Evolutionary conservation across 306 rosid species (phyloP).

Genomic region (Glycine latifolia): DNA sequence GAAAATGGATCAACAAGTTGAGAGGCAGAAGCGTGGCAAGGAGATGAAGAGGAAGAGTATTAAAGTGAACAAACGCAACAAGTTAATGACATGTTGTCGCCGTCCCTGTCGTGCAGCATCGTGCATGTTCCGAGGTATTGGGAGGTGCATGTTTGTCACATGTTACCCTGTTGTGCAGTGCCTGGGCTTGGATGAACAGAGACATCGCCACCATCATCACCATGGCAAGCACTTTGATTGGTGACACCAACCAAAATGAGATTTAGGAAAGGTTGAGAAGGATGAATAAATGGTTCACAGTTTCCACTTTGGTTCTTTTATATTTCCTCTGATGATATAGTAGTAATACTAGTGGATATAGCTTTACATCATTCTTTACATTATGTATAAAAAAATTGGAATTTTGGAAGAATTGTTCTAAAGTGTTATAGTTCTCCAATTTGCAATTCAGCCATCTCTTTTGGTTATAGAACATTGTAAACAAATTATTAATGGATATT

Average conservation of each 20-base stretch:
- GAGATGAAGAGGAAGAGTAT: conserved; percentile 46
- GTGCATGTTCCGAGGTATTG: conserved; percentile 60
- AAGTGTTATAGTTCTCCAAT: background rate
- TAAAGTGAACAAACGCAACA: conserved; percentile 16
- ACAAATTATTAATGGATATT: background rate
- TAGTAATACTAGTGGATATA: background rate
- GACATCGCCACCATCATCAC: conserved; percentile 57
- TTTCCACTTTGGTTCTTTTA: background rate
- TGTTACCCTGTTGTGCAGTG: conserved; percentile 73
- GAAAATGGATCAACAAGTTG: conserved; percentile 49
- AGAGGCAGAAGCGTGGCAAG: conserved; percentile 38
- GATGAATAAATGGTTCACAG: background rate
- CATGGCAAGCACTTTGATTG: conserved; percentile 58
- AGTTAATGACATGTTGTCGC: conserved; percentile 37
- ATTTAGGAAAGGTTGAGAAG: background rate
- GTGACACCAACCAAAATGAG: background rate
- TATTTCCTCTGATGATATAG: background rate
- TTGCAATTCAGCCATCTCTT: conserved; percentile 21
- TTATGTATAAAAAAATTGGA: background rate
- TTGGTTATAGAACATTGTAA: conserved; percentile 11
- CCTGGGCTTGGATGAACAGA: conserved; percentile 64
- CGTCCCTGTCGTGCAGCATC: conserved; percentile 55
- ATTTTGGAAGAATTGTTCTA: background rate
- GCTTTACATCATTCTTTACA: no score
- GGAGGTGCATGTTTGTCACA: conserved; percentile 71